A percentile compares a stretch with the other conserved stretches of the same genome.
phyloP scores from a whole-genome alignment of 164 flowering plant species.

The Umbilicus rupestris region DNA sequence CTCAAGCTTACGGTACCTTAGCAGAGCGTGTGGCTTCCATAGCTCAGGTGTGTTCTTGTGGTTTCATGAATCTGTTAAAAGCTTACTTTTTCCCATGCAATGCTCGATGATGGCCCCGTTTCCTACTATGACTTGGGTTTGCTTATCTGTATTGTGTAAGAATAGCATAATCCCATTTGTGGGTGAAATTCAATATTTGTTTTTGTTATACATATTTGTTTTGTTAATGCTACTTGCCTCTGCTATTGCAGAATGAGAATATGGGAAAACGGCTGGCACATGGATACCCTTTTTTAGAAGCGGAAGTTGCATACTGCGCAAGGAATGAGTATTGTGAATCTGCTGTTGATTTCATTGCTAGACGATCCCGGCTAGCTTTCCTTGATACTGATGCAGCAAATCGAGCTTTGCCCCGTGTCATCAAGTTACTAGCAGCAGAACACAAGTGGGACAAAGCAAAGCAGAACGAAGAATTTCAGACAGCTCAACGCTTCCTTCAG shows the following conservation, averaged over 20 bases:
- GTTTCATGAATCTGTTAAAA: neutral
- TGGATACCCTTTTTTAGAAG: conserved; percentile 90
- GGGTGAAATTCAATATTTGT: neutral
- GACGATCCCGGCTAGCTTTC: conserved; percentile 87
- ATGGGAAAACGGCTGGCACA: conserved; percentile 94
- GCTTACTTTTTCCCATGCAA: too few species aligned
- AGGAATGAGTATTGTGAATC: conserved; percentile 94
- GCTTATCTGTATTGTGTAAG: neutral
- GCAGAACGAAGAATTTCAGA: conserved; percentile 51
- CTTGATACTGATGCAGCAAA: conserved; percentile 93
- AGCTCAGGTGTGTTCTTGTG: conserved; percentile 61
- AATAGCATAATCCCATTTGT: neutral
- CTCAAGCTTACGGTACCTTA: conserved; percentile 84
- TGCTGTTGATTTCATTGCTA: conserved; percentile 85
- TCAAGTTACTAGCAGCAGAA: conserved; percentile 68
- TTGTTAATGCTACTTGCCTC: neutral
- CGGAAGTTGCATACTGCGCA: conserved; percentile 97
- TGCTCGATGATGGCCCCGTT: neutral
- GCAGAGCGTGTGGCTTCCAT: conserved; percentile 80
- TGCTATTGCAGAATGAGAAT: conserved; percentile 51
- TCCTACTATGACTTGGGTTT: neutral
- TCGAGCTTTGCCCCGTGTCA: conserved; percentile 70
- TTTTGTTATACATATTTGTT: neutral
- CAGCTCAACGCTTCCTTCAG: conserved; percentile 52
- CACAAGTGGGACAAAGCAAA: conserved; percentile 80